Evolutionary conservation across 495 filamentous ascomycete genomes (phyloP), one percentile per base, ranked within the genome.

Genomic region (Penicillium riverlandense): DNA sequence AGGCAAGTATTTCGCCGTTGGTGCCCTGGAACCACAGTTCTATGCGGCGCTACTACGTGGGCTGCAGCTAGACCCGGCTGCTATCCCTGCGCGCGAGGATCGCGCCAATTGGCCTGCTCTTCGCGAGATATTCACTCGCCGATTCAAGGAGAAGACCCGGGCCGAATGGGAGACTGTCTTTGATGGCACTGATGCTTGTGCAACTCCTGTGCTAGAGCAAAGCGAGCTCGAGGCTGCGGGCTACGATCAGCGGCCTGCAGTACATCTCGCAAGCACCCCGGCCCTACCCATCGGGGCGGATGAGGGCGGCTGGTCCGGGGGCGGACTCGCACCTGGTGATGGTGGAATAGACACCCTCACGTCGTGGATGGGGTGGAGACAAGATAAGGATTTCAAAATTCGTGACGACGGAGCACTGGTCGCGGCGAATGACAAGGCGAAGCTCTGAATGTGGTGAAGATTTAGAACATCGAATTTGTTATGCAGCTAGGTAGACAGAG

Each of bases 111-210:
- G 88, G 91, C 68, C 74, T 0, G 73, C 64, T 34, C 61, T 95
- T 43, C 72, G 70, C 43, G 61, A 67, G 9, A 46, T 77, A 2
- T 86, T 95, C 56, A 72, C 76, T 29, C 55, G 56, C 12, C 67
- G 60, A 1, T 96, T 97, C 58, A 79, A 76, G 63, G 65, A 72
- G 42, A 94, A 84, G 65, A 87, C 84, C 9, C 73, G 91, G 15
- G 55, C 53, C 0, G 86, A 95, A 60, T 97, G 91, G 91, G 90
- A 95, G 63, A 52, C 41, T 6, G 62, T 94, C 3, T 97, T 95
- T 60, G 85, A 92, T 53, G 85, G 85, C 12, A 91, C 81, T 0
- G 91, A 97, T 71, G 90, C 91, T 8, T 97, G 91, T 61, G 88
- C 85, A 44, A 90, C 89, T 14, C 90, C 91, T 2, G 86, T 97